Conservation (phyloP, 2,329 filamentous ascomycete genomes). For the Fusarium sp. region DNA sequence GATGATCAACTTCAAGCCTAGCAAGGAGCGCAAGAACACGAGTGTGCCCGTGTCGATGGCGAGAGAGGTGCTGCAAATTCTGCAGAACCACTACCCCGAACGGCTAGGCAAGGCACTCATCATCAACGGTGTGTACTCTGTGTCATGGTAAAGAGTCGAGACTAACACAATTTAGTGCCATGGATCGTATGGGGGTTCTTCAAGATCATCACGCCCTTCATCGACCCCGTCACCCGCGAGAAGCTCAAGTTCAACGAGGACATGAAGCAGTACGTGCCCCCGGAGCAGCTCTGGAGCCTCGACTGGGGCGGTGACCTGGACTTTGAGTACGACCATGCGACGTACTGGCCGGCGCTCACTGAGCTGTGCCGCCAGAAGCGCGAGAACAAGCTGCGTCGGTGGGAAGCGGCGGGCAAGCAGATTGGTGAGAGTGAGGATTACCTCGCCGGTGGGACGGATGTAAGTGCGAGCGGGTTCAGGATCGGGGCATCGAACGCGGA, state of each 20-base stretch:
- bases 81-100: slow-evolving; percentile 97
- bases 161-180: slow-evolving; percentile 66
- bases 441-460: slow-evolving; percentile 69
- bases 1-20: slow-evolving; percentile 90
- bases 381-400: slow-evolving; percentile 71
- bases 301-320: slow-evolving; percentile 79
- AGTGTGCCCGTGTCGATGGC: slow-evolving; percentile 78
- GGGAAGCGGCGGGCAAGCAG: slow-evolving; percentile 80
- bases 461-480: slow-evolving; percentile 48
- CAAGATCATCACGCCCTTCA: slow-evolving; percentile 94
- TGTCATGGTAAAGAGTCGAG: background rate
- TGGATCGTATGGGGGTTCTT: slow-evolving; percentile 95
- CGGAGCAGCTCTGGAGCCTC: slow-evolving; percentile 81
- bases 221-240: slow-evolving; percentile 90
- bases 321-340: slow-evolving; percentile 88
- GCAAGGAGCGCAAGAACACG: slow-evolving; percentile 76
- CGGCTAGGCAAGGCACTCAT: slow-evolving; percentile 87
- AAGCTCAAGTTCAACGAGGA: slow-evolving; percentile 99
- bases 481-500: slow-evolving; percentile 33
- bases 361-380: slow-evolving; percentile 73
- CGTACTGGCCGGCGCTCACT: slow-evolving; percentile 89
- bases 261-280: slow-evolving; percentile 81
- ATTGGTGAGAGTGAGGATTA: slow-evolving; percentile 90
- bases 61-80: slow-evolving; percentile 84
- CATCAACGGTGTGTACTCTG: slow-evolving; percentile 71